Evolutionary conservation across 352 stramenopile genomes (phyloP).

Genomic region (Peronosclerospora sorghi): DNA sequence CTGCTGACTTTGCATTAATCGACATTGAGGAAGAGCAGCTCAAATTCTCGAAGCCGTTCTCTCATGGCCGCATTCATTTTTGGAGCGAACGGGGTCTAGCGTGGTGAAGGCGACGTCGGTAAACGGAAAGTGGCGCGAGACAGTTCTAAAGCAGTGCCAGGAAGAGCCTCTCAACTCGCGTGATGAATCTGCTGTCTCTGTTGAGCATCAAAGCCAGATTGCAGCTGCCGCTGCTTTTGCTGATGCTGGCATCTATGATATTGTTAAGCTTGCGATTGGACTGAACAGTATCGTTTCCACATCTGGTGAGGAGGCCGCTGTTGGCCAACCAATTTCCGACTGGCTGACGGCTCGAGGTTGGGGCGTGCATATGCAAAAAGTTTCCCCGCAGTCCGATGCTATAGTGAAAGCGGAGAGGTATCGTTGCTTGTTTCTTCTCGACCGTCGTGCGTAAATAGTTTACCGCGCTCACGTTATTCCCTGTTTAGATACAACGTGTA

Average conservation of each 20-base stretch:
- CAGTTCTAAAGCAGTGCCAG: slow-evolving; percentile 12
- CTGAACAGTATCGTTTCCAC: slow-evolving; percentile 67
- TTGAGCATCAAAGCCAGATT: slow-evolving; percentile 36
- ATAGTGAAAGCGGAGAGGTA: slow-evolving; percentile 48
- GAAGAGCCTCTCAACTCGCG: neutral
- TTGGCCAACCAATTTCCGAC: slow-evolving; percentile 48
- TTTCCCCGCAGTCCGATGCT: slow-evolving; percentile 47
- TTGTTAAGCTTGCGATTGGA: slow-evolving; percentile 49
- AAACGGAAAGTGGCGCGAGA: slow-evolving; percentile 58
- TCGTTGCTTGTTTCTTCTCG: neutral
- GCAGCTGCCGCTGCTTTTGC: slow-evolving; percentile 36
- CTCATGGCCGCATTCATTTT: slow-evolving; percentile 65
- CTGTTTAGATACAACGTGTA: slow-evolving; percentile 64
- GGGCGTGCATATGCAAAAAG: slow-evolving; percentile 66
- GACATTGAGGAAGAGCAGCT: slow-evolving; percentile 64
- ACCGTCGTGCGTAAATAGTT: neutral
- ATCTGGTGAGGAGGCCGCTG: slow-evolving; percentile 57
- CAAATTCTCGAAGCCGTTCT: slow-evolving; percentile 44
- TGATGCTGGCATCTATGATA: slow-evolving; percentile 44
- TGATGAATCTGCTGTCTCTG: slow-evolving; percentile 10
- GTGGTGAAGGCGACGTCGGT: slow-evolving; percentile 65
- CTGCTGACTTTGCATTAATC: slow-evolving; percentile 59
- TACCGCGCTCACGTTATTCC: neutral
- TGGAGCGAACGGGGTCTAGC: slow-evolving; percentile 49
- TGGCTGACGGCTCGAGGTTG: slow-evolving; percentile 61